These are phyloP conservation scores for Solanum habrochaites DNA, from an alignment of 257 asterid genomes.

Conservation along the genomic window DNA sequence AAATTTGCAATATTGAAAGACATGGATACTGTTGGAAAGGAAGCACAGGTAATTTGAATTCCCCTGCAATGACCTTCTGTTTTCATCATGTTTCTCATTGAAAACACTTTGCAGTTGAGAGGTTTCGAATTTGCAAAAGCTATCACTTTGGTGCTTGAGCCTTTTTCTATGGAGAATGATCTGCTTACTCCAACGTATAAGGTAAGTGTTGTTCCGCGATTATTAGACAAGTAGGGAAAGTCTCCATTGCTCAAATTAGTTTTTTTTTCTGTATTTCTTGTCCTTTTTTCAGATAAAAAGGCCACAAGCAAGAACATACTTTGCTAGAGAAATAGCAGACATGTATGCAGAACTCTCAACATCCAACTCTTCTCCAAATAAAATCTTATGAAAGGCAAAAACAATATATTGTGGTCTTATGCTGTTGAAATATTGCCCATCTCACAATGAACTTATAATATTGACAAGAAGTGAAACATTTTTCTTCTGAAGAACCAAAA, in stretches of 20 bases:
- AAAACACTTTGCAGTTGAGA: conserved; percentile 35
- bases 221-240: neutral
- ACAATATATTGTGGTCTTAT: neutral
- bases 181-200: conserved; percentile 73
- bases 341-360: conserved; percentile 51
- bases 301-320: conserved; percentile 62
- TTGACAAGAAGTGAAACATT: neutral
- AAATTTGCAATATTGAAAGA: conserved; percentile 53
- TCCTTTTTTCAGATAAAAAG: conserved; percentile 47
- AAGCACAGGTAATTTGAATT: conserved; percentile 41
- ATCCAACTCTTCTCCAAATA: conserved; percentile 27
- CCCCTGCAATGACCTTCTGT: neutral
- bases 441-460: neutral
- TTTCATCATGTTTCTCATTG: neutral
- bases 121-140: conserved; percentile 75
- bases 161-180: conserved; percentile 62
- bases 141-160: conserved; percentile 50
- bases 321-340: conserved; percentile 38
- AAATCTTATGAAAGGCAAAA: neutral
- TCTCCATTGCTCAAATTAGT: neutral
- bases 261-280: neutral
- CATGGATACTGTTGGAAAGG: conserved; percentile 54
- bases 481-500: no score
- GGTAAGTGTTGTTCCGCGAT: conserved; percentile 13
- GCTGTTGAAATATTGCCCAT: neutral